phyloP scores from a whole-genome alignment of 352 stramenopile genomes.

The Globisporangium alternatum region DNA sequence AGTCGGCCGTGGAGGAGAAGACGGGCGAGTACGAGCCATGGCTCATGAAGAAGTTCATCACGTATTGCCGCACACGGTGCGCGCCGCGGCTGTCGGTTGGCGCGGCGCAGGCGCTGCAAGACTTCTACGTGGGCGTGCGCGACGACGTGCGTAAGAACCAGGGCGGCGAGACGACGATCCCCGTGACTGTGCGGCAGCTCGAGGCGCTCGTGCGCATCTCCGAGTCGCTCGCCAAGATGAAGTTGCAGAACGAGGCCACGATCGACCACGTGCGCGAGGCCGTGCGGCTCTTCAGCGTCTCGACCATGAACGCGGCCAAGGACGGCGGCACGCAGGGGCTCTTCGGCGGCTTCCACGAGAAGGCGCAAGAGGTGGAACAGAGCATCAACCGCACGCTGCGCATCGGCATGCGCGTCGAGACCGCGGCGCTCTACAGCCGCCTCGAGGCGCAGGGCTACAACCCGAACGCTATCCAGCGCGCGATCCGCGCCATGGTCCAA shows the following conservation, averaged over 20 bases:
- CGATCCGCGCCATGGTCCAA: slow-evolving; percentile 85
- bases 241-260: slow-evolving; percentile 84
- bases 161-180: slow-evolving; percentile 81
- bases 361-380: slow-evolving; percentile 78
- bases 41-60: slow-evolving; percentile 98
- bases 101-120: slow-evolving; percentile 91
- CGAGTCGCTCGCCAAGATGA: slow-evolving; percentile 98
- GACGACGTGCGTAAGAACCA: slow-evolving; percentile 92
- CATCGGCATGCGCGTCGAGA: slow-evolving; percentile 79
- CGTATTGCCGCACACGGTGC: slow-evolving; percentile 96
- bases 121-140: slow-evolving; percentile 97
- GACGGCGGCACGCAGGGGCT: slow-evolving; percentile 84
- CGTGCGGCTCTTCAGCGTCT: slow-evolving; percentile 97
- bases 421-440: slow-evolving; percentile 74
- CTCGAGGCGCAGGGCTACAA: slow-evolving; percentile 82
- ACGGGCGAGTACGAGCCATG: slow-evolving; percentile 71
- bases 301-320: slow-evolving; percentile 97
- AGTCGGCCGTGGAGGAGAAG: slow-evolving; percentile 26
- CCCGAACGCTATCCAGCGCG: slow-evolving; percentile 82
- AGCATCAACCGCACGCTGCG: slow-evolving; percentile 82
- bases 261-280: slow-evolving; percentile 95
- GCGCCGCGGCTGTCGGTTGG: slow-evolving; percentile 90
- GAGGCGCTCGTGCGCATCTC: slow-evolving; percentile 97
- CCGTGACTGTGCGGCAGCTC: slow-evolving; percentile 98
- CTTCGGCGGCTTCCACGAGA: slow-evolving; percentile 80